Base-by-base conservation (phyloP, 2,329 filamentous ascomycete genomes). In the Dactylellina drechsleri region DNA sequence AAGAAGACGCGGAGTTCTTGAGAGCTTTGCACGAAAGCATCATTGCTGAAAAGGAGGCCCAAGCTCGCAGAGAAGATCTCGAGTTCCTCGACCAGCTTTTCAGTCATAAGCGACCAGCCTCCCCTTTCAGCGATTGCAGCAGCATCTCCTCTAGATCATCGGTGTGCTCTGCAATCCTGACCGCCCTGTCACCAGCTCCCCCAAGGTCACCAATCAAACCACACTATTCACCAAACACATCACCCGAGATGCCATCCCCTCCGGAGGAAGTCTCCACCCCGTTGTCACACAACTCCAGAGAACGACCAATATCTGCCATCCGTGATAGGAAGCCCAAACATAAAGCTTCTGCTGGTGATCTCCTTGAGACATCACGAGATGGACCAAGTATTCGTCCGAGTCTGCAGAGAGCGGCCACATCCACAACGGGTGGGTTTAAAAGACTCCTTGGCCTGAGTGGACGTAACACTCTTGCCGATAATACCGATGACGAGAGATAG, bases 21-120 rank as follows among this genome's bases (percentile, higher is more conserved):
- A 54, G 40, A 49, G 70, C 70, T 57, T 54, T 74, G 36, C 70
- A 74, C 57, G 70, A 74, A 61, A 74, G 70, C 64, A 74, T 74
- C 52, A 61, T 74, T 20, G 70, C 62, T 47, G 70, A 74, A 56
- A 74, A 67, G 31, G 62, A 74, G 43, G 70, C 70, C 47, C 70
- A 74, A 49, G 70, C 70, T 54, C 50, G 62, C 52, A 62, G 70
- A 49, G 70, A 74, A 12, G 70, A 74, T 54, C 56, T 74, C 31
- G 70, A 74, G 59, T 74, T 74, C 45, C 36, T 74, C 18, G 70
- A 74, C 57, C 49, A 41, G 50, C 62, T 74, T 23, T 74, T 74
- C 70, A 74, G 70, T 49, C 59, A 49, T 56, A 59, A 54, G 12
- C 65, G 70, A 36, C 62, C 70, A 20, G 56, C 45, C 16, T 74